phyloP scores from a whole-genome alignment of 352 stramenopile species.

The Phytopythium oedochilum region DNA sequence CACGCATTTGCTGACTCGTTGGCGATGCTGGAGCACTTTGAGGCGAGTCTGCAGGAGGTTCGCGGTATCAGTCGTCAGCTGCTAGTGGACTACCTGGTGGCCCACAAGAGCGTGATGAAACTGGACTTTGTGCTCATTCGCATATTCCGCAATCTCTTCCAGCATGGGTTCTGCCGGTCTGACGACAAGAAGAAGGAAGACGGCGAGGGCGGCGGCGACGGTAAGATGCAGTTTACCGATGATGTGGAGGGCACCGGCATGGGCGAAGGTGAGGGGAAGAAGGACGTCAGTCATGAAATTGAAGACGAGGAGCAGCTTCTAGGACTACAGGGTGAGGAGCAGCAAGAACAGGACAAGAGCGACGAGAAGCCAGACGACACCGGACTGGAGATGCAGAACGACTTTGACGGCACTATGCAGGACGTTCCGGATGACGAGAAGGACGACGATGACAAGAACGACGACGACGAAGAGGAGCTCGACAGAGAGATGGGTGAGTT shows the following conservation, averaged over 20 bases:
- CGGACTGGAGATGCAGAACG: constrained; percentile 99
- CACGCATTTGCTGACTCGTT: constrained; percentile 38
- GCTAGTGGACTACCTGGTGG: constrained; percentile 70
- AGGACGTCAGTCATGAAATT: constrained; percentile 99
- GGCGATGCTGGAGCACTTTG: constrained; percentile 47
- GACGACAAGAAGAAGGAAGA: constrained; percentile 89
- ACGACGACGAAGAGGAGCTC: constrained; percentile 93
- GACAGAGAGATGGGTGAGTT: constrained; percentile 99
- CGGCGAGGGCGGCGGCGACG: constrained; percentile 74
- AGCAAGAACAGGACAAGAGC: constrained; percentile 81
- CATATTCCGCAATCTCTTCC: constrained; percentile 95
- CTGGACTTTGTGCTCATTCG: constrained; percentile 94
- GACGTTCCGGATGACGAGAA: constrained; percentile 94
- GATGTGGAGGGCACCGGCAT: constrained; percentile 99
- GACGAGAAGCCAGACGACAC: constrained; percentile 93
- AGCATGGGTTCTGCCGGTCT: constrained; percentile 93
- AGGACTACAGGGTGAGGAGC: constrained; percentile 93
- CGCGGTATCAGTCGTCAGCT: constrained; percentile 78
- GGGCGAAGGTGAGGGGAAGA: constrained; percentile 98
- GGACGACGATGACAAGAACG: constrained; percentile 80
- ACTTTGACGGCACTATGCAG: constrained; percentile 99
- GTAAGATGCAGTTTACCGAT: constrained; percentile 96
- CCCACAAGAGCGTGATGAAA: constrained; percentile 92
- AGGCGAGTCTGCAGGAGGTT: constrained; percentile 58
- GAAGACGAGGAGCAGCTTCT: constrained; percentile 99